Evolutionary conservation across 2,329 filamentous ascomycete genomes (phyloP).

Genomic region (Fusarium tanahbumbuense): DNA sequence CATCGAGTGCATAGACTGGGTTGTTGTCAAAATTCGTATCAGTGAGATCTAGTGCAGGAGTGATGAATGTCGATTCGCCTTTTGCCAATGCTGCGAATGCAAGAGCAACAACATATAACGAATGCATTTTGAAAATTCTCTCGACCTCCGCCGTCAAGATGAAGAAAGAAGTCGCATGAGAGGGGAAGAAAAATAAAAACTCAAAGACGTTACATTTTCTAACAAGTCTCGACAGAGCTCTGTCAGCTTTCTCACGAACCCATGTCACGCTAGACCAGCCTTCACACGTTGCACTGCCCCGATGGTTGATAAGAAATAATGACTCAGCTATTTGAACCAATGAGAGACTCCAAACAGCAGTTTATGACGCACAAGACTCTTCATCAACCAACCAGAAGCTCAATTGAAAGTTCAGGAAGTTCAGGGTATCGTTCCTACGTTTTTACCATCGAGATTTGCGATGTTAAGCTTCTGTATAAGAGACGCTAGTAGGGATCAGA

Average conservation of each 20-base stretch:
- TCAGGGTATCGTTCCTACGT: background rate
- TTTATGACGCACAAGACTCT: slow-evolving; percentile 19
- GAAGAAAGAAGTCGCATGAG: too few species aligned
- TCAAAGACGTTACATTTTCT: background rate
- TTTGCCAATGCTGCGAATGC: background rate
- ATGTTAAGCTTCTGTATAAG: background rate
- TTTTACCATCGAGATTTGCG: background rate
- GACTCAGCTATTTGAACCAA: background rate
- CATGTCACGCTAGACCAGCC: slow-evolving; percentile 15
- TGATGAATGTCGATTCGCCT: background rate
- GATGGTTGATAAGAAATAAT: background rate
- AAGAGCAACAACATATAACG: accelerated
- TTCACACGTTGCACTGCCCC: background rate
- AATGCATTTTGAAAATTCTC: accelerated
- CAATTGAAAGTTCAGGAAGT: accelerated
- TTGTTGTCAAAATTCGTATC: accelerated
- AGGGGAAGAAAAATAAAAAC: background rate
- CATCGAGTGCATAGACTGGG: background rate
- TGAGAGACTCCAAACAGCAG: accelerated
- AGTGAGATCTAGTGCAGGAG: accelerated
- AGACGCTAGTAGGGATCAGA: background rate
- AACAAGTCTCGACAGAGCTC: background rate
- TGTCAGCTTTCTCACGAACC: background rate
- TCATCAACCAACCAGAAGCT: background rate
- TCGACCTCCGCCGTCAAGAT: too few species aligned